Base-by-base conservation (phyloP, 345 rosid genomes). In the Diplotaxis tenuifolia region DNA sequence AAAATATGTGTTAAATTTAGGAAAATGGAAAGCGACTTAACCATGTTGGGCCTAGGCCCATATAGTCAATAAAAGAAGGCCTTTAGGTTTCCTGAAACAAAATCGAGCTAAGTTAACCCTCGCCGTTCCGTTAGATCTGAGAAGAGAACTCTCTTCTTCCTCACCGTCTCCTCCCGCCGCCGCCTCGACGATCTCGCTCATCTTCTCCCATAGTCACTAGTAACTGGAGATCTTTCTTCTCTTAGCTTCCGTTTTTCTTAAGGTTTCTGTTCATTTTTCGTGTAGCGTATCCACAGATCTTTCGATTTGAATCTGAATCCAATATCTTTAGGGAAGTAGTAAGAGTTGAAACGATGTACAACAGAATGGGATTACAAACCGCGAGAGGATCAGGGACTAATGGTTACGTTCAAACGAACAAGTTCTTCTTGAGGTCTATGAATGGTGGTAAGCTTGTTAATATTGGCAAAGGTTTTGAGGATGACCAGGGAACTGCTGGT, bases 311-410 rank as follows among this genome's bases (percentile, higher is more conserved):
- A 74, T 74, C 78, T 74, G 72, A 66, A n/a, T n/a, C n/a, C n/a
- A n/a, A n/a, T n/a, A n/a, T n/a, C n/a, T n/a, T n/a, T n/a, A n/a
- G n/a, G n/a, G n/a, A n/a, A n/a, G n/a, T n/a, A n/a, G n/a, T 25
- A 58, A 58, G 55, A n/a, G 18, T 23, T 23, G 28, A 2, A 21
- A 28, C 12, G 21, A 90, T 95, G 99, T 95, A 92, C 68, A 95
- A 95, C 89, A 96, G 97, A 32, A 90, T 90, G 23, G 99, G 96
- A 1, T 74, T 95, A 52, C 96, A 88, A 74, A 95, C 99, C 32
- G 84, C 97, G 1, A 85, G 99, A 53, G 99, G 99, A 21, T 95
- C 99, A 0, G 99, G 96, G 25, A 95, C 99, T 21, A 95, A 95
- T 65, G 99, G 99, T 1, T 87, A 95, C 76, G 82, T 92, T 57